Evolutionary conservation across 2,329 filamentous ascomycete genomes (phyloP).

Genomic region (Zymoseptoria crescenta): DNA sequence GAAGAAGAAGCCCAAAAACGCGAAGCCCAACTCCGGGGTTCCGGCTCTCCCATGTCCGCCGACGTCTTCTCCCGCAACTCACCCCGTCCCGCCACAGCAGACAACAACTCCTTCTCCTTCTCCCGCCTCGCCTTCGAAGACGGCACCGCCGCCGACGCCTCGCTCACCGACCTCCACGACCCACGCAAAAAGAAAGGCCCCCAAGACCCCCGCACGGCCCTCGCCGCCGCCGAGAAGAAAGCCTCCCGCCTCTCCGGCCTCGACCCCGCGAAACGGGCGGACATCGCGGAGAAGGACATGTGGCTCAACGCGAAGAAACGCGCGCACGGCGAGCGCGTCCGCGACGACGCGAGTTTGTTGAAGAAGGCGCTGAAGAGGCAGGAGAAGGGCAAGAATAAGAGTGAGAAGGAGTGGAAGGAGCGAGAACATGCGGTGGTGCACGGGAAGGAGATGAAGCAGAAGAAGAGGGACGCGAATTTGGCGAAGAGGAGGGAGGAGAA

Average conservation of each 20-base stretch:
- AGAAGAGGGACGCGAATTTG: slow-evolving; percentile 48
- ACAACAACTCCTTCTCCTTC: slow-evolving; percentile 69
- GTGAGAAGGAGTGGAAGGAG: slow-evolving; percentile 69
- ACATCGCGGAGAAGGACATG: slow-evolving; percentile 85
- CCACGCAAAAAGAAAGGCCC: slow-evolving; percentile 72
- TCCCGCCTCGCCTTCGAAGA: slow-evolving; percentile 86
- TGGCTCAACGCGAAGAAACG: slow-evolving; percentile 89
- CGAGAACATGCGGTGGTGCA: slow-evolving; percentile 39
- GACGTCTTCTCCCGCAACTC: slow-evolving; percentile 41
- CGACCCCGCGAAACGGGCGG: slow-evolving; percentile 71
- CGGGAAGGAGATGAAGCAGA: slow-evolving; percentile 42
- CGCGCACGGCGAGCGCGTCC: slow-evolving; percentile 80
- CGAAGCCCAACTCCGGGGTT: slow-evolving; percentile 50
- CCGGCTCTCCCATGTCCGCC: slow-evolving; percentile 46
- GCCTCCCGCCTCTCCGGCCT: slow-evolving; percentile 68
- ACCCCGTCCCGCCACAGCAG: slow-evolving; percentile 34
- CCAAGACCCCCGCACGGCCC: slow-evolving; percentile 73
- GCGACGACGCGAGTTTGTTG: slow-evolving; percentile 75
- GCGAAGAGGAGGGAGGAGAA: slow-evolving; percentile 68
- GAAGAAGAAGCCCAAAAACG: slow-evolving; percentile 63
- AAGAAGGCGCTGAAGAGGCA: slow-evolving; percentile 96
- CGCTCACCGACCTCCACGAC: slow-evolving; percentile 51
- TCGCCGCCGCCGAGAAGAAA: slow-evolving; percentile 81
- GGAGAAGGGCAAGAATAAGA: slow-evolving; percentile 83
- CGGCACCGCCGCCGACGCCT: slow-evolving; percentile 69